These are phyloP conservation scores for Monosporascus sp. DNA, from an alignment of 2,329 filamentous ascomycete genomes.

Conservation along the genomic window DNA sequence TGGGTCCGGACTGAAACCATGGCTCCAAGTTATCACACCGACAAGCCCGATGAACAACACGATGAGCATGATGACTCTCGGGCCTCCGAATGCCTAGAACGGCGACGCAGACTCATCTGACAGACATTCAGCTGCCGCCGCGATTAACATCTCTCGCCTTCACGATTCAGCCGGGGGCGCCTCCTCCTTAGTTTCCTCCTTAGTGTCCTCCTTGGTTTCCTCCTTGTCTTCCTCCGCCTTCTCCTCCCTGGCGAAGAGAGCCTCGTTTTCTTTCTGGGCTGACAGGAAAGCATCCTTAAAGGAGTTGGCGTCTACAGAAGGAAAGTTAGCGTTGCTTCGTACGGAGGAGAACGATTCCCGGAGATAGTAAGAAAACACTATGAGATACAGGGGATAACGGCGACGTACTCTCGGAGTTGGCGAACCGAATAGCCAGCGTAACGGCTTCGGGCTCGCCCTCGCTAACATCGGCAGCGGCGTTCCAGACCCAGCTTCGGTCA, in stretches of 20 bases:
- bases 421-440: constrained; percentile 94
- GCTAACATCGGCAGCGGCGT: constrained; percentile 92
- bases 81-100: not conserved
- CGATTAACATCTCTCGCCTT: not conserved
- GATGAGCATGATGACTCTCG: not conserved
- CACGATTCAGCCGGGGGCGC: constrained; percentile 2
- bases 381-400: not conserved
- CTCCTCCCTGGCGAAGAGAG: constrained; percentile 59
- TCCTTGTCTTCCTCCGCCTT: constrained; percentile 24
- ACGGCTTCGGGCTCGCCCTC: constrained; percentile 96
- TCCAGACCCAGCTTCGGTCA: constrained; percentile 99
- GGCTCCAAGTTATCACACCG: not conserved
- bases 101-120: not conserved
- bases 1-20: not conserved
- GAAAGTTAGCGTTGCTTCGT: constrained; percentile 19
- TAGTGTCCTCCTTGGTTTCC: constrained; percentile 21
- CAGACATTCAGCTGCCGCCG: not conserved
- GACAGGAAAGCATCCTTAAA: constrained; percentile 98
- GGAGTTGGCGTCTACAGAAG: constrained; percentile 72
- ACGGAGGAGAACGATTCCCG: not conserved
- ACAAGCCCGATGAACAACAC: not conserved
- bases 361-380: not conserved
- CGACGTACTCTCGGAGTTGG: constrained; percentile 88
- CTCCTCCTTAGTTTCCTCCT: constrained; percentile 13
- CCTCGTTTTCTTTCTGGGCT: constrained; percentile 94